phyloP scores from a whole-genome alignment of 257 asterid species.

The Thymus mandschuricus region DNA sequence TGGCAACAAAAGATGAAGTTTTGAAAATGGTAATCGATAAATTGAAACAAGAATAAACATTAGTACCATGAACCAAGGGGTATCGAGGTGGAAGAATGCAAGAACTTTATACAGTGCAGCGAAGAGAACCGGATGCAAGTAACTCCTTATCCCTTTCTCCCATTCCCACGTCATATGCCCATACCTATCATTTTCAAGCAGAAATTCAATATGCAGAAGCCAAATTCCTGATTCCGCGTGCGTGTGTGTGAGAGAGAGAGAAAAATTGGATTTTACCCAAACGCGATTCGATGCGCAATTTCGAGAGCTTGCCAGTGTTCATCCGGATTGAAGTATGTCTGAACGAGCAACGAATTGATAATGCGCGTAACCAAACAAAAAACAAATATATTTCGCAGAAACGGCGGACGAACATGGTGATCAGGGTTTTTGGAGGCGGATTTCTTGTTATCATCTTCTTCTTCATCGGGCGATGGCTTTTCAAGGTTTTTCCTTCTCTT shows the following conservation, averaged over 20 bases:
- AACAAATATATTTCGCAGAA: constrained; percentile 46
- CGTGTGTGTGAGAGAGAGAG: neutral
- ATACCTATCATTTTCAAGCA: constrained; percentile 46
- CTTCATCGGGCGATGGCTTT: constrained; percentile 22
- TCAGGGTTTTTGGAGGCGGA: constrained; percentile 26
- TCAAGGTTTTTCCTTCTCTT: constrained; percentile 46
- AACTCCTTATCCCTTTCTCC: constrained; percentile 86
- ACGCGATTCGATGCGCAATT: constrained; percentile 65
- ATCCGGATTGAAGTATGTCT: constrained; percentile 95
- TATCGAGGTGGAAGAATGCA: constrained; percentile 65
- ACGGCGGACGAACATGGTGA: constrained; percentile 20
- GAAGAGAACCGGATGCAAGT: constrained; percentile 85
- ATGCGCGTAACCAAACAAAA: constrained; percentile 45
- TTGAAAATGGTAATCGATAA: neutral
- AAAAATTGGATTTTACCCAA: constrained; percentile 53
- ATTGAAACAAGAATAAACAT: neutral
- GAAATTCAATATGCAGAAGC: neutral
- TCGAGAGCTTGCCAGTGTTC: constrained; percentile 97
- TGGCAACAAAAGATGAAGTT: constrained; percentile 1
- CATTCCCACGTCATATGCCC: constrained; percentile 80
- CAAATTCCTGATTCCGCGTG: neutral
- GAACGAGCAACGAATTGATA: constrained; percentile 69
- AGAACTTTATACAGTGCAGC: constrained; percentile 81
- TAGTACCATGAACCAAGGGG: constrained; percentile 90
- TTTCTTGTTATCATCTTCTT: constrained; percentile 30